phyloP scores from a whole-genome alignment of 139 green algal genomes.

The Tetradesmus obliquus region DNA sequence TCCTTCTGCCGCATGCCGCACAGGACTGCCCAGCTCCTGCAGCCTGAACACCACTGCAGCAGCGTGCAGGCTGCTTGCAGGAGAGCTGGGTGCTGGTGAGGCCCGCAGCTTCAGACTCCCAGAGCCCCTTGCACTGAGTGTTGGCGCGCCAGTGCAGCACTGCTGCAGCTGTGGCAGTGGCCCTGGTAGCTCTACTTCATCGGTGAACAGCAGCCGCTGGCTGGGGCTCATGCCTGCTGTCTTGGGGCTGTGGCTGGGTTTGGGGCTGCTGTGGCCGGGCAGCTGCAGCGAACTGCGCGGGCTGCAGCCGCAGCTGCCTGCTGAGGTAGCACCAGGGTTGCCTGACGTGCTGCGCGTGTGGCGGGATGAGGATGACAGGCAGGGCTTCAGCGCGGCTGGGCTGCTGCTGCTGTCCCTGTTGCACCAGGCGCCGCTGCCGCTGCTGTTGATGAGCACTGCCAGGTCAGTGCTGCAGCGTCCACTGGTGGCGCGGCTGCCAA shows the following conservation, averaged over 20 bases:
- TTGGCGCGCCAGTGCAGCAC: background rate
- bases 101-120: background rate
- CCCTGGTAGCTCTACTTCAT: background rate
- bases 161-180: background rate
- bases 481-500: background rate
- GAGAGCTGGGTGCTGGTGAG: background rate
- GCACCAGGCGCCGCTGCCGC: background rate
- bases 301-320: background rate
- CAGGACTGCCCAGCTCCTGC: background rate
- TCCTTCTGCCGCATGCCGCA: background rate
- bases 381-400: background rate
- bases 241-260: background rate
- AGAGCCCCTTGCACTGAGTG: background rate
- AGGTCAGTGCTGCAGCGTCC: background rate
- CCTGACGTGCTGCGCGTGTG: background rate
- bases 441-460: background rate
- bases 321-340: background rate
- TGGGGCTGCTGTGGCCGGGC: background rate
- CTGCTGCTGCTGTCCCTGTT: background rate
- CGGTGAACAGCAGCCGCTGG: background rate
- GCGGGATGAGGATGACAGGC: background rate
- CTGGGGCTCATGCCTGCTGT: background rate
- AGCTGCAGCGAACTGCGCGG: background rate
- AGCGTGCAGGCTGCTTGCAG: background rate
- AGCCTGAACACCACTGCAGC: background rate